Evolutionary conservation across 306 rosid genomes (phyloP).

Genomic region (Rosa lucieae): DNA sequence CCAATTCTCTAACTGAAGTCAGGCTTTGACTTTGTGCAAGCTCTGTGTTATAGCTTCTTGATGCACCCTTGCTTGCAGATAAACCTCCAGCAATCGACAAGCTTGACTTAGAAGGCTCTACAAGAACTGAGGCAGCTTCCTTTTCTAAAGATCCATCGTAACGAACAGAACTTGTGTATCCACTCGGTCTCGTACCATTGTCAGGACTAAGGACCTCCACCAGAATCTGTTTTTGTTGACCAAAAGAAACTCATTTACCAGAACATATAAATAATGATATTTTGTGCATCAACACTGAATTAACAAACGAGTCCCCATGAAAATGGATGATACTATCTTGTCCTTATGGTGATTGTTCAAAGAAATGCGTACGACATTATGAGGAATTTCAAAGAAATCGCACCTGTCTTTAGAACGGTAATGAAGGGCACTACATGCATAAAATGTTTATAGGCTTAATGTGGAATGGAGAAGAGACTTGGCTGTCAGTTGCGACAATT

Average conservation of each 20-base stretch:
- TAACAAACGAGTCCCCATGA: background rate
- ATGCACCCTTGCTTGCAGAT: constrained; percentile 72
- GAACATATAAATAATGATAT: background rate
- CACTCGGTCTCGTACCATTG: constrained; percentile 43
- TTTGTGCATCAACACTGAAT: background rate
- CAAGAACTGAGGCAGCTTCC: constrained; percentile 66
- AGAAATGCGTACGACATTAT: background rate
- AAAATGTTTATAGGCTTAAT: background rate
- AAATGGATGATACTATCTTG: background rate
- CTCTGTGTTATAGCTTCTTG: constrained; percentile 59
- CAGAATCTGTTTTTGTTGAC: constrained; percentile 64
- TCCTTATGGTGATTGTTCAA: background rate
- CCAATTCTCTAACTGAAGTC: constrained; percentile 63
- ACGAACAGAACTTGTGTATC: constrained; percentile 50
- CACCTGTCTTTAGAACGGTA: background rate
- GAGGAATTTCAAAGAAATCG: background rate
- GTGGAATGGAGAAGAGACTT: background rate
- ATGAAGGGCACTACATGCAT: background rate
- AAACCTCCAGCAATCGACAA: constrained; percentile 83
- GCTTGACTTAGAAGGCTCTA: constrained; percentile 79
- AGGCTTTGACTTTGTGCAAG: constrained; percentile 54
- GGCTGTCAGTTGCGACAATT: background rate
- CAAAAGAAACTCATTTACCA: constrained; percentile 26
- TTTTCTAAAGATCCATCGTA: constrained; percentile 76
- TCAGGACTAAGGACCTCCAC: constrained; percentile 78